Evolutionary conservation across 129 eudicot genomes (phyloP).

Genomic region (Solidago caesia): DNA sequence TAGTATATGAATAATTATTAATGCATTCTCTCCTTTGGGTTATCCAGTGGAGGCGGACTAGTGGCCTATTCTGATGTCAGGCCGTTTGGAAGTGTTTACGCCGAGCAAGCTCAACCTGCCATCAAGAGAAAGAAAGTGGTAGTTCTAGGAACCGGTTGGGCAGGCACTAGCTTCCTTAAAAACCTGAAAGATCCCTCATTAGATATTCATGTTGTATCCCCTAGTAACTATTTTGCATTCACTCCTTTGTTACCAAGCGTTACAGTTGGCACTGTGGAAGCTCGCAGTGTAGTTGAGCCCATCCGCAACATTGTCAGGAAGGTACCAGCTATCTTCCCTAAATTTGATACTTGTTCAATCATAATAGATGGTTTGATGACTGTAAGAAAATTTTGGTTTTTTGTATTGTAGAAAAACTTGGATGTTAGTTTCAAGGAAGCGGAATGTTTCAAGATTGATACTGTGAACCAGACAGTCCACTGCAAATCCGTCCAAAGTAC

Average conservation of each 20-base stretch:
- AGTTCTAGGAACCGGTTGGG: slow-evolving; percentile 92
- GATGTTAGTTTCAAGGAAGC: slow-evolving; percentile 68
- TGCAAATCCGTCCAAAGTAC: slow-evolving; percentile 45
- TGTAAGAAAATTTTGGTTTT: slow-evolving; percentile 7
- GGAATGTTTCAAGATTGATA: slow-evolving; percentile 77
- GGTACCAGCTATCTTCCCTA: slow-evolving; percentile 31
- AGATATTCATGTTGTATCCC: slow-evolving; percentile 74
- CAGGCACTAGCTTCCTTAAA: slow-evolving; percentile 78
- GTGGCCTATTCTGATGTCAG: slow-evolving; percentile 41
- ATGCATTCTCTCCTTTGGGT: slow-evolving; percentile 8
- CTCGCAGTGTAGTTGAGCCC: slow-evolving; percentile 93
- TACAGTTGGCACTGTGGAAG: slow-evolving; percentile 91
- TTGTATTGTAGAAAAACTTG: slow-evolving; percentile 48
- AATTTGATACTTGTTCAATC: not conserved
- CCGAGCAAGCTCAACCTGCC: slow-evolving; percentile 37
- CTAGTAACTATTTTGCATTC: slow-evolving; percentile 78
- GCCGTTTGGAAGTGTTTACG: slow-evolving; percentile 34
- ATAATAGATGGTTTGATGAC: not conserved
- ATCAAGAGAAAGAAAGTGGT: slow-evolving; percentile 66
- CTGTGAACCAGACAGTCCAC: slow-evolving; percentile 57
- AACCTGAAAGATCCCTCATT: slow-evolving; percentile 62
- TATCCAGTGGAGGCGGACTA: slow-evolving; percentile 63
- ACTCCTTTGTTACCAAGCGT: slow-evolving; percentile 90
- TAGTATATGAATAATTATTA: not conserved
- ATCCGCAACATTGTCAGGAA: slow-evolving; percentile 69